Evolutionary conservation across 257 asterid genomes (phyloP).

Genomic region (Solanum lignicaule): DNA sequence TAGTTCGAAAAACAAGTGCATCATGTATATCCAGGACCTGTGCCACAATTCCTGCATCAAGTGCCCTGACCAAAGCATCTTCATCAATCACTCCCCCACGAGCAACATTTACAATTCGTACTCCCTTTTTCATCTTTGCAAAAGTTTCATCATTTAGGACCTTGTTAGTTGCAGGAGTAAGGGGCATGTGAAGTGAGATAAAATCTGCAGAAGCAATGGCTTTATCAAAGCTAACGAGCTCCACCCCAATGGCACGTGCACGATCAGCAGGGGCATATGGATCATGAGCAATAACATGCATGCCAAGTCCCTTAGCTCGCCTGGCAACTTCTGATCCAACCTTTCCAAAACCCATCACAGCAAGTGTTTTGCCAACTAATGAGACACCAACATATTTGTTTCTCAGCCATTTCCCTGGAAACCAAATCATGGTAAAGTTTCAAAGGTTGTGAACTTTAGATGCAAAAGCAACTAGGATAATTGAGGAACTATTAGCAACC

Average conservation of each 20-base stretch:
- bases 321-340: constrained; percentile 96
- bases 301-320: constrained; percentile 92
- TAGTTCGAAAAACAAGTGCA: neutral
- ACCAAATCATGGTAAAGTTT: neutral
- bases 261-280: constrained; percentile 93
- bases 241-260: constrained; percentile 85
- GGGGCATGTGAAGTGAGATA: constrained; percentile 93
- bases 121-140: constrained; percentile 93
- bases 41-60: constrained; percentile 85
- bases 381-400: constrained; percentile 91
- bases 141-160: constrained; percentile 70
- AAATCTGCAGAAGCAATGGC: constrained; percentile 72
- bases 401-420: constrained; percentile 80
- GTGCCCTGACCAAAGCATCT: constrained; percentile 78
- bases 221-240: constrained; percentile 81
- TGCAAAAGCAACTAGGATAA: neutral
- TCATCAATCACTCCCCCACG: constrained; percentile 99
- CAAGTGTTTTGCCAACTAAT: constrained; percentile 86
- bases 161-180: constrained; percentile 66
- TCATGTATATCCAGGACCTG: constrained; percentile 40
- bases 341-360: constrained; percentile 96
- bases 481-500: neutral
- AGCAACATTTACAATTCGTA: constrained; percentile 76
- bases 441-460: neutral
- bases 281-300: constrained; percentile 88